A percentile compares a stretch with the other conserved stretches of the same genome.
These are phyloP conservation scores for Persicaria tinctoria DNA, from an alignment of 148 eudicot genomes.

Conservation along the genomic window DNA sequence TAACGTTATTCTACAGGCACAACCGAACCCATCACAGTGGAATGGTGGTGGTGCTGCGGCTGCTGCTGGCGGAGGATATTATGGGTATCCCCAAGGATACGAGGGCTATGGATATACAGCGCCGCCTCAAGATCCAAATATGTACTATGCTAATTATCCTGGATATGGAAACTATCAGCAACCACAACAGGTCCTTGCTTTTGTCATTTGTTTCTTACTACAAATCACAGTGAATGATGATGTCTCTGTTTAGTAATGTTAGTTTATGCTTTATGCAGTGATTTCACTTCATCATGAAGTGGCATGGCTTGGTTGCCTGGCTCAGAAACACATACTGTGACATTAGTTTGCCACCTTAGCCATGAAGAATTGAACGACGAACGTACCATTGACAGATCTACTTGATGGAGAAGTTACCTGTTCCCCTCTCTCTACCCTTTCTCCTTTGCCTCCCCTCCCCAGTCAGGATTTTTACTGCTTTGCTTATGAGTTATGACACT, in stretches of 20 bases:
- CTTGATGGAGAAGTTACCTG: neutral
- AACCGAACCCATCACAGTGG: slow-evolving; percentile 65
- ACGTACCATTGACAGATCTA: neutral
- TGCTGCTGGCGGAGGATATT: slow-evolving; percentile 30
- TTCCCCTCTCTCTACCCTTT: neutral
- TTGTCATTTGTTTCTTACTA: neutral
- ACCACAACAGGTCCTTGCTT: slow-evolving; percentile 61
- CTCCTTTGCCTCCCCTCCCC: too few species aligned
- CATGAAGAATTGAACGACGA: neutral
- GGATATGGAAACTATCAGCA: slow-evolving; percentile 88
- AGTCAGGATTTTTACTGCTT: neutral
- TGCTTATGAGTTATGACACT: slow-evolving; percentile 1
- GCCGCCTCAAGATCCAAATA: slow-evolving; percentile 79
- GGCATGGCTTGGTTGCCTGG: neutral
- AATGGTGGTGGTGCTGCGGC: slow-evolving; percentile 27
- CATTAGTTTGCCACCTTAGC: neutral
- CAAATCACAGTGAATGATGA: neutral
- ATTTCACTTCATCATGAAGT: neutral
- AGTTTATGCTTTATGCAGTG: neutral
- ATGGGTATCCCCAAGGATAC: slow-evolving; percentile 85
- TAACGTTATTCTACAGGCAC: slow-evolving; percentile 30
- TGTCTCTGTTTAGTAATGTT: neutral
- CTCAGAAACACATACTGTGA: neutral
- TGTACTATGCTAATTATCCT: slow-evolving; percentile 71
- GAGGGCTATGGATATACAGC: slow-evolving; percentile 71